Conservation (phyloP, 1,284 basidiomycete species). For the Boletellus deceptivus region DNA sequence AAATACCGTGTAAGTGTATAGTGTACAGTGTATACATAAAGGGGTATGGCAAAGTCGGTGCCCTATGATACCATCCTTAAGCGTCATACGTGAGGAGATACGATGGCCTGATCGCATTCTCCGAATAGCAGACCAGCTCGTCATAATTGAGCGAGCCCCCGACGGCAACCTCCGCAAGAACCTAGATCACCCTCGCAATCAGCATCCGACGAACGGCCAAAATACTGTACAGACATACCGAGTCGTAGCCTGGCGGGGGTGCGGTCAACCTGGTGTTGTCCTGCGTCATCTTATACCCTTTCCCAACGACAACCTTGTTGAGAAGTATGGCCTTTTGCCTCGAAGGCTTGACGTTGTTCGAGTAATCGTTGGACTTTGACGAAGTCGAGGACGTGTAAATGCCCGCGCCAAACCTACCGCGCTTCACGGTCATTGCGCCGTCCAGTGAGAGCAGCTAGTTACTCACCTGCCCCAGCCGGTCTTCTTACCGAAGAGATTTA, state of each 20-base stretch:
- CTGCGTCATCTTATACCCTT: conserved; percentile 59
- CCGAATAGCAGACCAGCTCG: conserved; percentile 61
- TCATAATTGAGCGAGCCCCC: conserved; percentile 62
- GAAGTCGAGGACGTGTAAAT: conserved; percentile 44
- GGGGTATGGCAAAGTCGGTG: background rate
- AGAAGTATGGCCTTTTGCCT: conserved; percentile 57
- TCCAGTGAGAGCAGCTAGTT: background rate
- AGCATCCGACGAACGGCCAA: background rate
- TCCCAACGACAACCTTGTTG: conserved; percentile 68
- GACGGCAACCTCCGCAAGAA: conserved; percentile 50
- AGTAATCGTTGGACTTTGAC: conserved; percentile 69
- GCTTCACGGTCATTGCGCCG: conserved; percentile 6
- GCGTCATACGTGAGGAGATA: conserved; percentile 61
- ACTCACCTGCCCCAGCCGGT: conserved; percentile 61
- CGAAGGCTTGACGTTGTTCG: conserved; percentile 51
- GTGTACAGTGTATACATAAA: conserved; percentile 9
- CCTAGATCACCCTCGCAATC: conserved; percentile 34
- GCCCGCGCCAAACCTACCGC: conserved; percentile 50
- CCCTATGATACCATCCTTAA: conserved; percentile 15
- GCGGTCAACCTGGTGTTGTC: conserved; percentile 50
- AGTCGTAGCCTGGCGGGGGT: conserved; percentile 60
- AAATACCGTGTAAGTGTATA: background rate
- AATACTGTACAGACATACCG: conserved; percentile 37
- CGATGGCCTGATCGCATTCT: conserved; percentile 64
- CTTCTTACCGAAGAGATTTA: conserved; percentile 59